Evolutionary conservation across 2,329 filamentous ascomycete genomes (phyloP).

Genomic region (Diaporthe vexans): DNA sequence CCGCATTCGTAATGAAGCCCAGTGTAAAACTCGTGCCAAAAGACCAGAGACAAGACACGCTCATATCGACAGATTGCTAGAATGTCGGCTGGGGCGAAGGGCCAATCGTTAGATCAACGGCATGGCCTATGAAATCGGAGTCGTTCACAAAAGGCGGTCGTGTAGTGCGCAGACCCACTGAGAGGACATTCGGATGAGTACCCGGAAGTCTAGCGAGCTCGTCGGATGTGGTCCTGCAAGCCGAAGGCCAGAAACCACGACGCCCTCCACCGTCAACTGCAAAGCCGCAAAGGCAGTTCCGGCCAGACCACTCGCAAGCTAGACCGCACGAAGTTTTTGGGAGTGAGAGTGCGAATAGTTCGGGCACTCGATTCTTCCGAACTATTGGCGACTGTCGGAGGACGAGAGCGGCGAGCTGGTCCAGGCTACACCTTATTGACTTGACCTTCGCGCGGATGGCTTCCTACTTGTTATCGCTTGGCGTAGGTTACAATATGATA

Average conservation of each 20-base stretch:
- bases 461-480: neutral
- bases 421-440: neutral
- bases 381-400: neutral
- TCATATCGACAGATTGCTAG: neutral
- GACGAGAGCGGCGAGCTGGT: neutral
- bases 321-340: neutral
- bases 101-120: neutral
- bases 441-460: neutral
- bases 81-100: neutral
- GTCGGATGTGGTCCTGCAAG: conserved; percentile 10
- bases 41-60: neutral
- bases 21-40: neutral
- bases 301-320: neutral
- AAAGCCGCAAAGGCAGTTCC: neutral
- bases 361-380: neutral
- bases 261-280: neutral
- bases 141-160: neutral
- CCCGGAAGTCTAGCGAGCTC: conserved; percentile 10
- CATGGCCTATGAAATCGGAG: neutral
- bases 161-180: neutral
- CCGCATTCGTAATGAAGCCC: neutral
- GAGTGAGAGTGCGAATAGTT: too few species aligned
- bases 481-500: neutral
- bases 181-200: conserved; percentile 10
- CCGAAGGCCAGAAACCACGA: too few species aligned